phyloP scores from a whole-genome alignment of 2,329 filamentous ascomycete species.

The Ascochyta rabiei region DNA sequence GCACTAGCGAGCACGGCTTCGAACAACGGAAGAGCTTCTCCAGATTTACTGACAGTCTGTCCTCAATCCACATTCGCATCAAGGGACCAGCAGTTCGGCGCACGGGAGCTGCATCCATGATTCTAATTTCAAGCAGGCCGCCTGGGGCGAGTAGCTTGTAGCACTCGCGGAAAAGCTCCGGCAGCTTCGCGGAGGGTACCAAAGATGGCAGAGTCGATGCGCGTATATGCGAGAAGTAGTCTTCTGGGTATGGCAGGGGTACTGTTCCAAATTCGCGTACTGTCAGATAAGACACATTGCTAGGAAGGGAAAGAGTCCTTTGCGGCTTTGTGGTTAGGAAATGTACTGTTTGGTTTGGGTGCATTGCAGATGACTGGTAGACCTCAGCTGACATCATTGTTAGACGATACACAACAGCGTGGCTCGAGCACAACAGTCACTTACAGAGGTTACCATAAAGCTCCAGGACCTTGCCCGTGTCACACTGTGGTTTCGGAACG shows the following conservation, averaged over 20 bases:
- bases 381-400: conserved; percentile 48
- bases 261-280: conserved; percentile 49
- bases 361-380: conserved; percentile 53
- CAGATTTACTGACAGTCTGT: conserved; percentile 64
- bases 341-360: conserved; percentile 45
- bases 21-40: conserved; percentile 65
- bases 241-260: conserved; percentile 56
- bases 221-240: conserved; percentile 47
- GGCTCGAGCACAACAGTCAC: conserved; percentile 26
- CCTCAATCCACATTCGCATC: conserved; percentile 66
- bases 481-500: conserved; percentile 32
- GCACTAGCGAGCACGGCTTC: conserved; percentile 64
- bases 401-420: conserved; percentile 35
- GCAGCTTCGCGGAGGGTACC: conserved; percentile 63
- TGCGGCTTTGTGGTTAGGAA: conserved; percentile 45
- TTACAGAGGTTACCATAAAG: conserved; percentile 50
- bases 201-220: conserved; percentile 61
- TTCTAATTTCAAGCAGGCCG: conserved; percentile 63
- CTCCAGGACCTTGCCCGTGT: conserved; percentile 46
- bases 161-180: conserved; percentile 62
- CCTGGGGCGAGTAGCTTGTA: conserved; percentile 61
- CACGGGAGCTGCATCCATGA: conserved; percentile 68
- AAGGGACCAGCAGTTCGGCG: conserved; percentile 62
- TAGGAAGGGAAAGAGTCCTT: conserved; percentile 41
- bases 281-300: conserved; percentile 39